These are phyloP conservation scores for Rhizophagus clarus DNA, from an alignment of 192 early-diverging fungal genomes.

Conservation along the genomic window DNA sequence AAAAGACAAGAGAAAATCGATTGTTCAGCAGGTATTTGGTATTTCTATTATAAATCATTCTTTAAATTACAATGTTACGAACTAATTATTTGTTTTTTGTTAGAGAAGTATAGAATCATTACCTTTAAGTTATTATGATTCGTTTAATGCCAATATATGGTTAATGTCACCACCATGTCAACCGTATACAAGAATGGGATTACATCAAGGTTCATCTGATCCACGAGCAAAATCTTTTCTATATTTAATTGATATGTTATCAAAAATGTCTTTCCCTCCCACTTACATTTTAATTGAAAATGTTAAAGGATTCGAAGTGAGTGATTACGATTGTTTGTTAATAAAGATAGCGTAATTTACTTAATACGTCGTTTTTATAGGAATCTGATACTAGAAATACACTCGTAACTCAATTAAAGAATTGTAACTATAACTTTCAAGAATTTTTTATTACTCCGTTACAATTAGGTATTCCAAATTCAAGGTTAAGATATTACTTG, in stretches of 20 bases:
- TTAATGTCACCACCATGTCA: conserved; percentile 85
- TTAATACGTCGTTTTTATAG: background rate
- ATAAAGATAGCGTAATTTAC: background rate
- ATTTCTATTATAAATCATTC: background rate
- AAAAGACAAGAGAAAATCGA: conserved; percentile 29
- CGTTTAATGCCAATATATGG: conserved; percentile 70
- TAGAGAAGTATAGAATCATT: background rate
- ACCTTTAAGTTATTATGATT: conserved; percentile 14
- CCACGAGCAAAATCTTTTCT: conserved; percentile 73
- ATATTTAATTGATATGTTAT: conserved; percentile 67
- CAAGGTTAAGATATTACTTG: conserved; percentile 76
- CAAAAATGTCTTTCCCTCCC: conserved; percentile 56
- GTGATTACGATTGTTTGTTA: background rate
- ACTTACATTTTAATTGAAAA: conserved; percentile 76
- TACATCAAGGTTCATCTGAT: conserved; percentile 72
- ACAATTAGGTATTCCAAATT: conserved; percentile 78
- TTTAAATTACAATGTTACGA: background rate
- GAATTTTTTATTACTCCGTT: conserved; percentile 77
- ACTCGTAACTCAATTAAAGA: conserved; percentile 54
- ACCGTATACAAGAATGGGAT: conserved; percentile 76
- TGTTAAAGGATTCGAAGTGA: conserved; percentile 78
- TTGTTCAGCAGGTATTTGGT: conserved; percentile 30
- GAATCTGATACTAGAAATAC: conserved; percentile 59
- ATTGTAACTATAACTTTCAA: conserved; percentile 60
- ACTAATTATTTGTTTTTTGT: background rate